Percentiles rank a stretch among this genome's conserved stretches.
Evolutionary conservation across 768 basidiomycete genomes (phyloP).

Genomic region (Termitomyces eurrhizus): DNA sequence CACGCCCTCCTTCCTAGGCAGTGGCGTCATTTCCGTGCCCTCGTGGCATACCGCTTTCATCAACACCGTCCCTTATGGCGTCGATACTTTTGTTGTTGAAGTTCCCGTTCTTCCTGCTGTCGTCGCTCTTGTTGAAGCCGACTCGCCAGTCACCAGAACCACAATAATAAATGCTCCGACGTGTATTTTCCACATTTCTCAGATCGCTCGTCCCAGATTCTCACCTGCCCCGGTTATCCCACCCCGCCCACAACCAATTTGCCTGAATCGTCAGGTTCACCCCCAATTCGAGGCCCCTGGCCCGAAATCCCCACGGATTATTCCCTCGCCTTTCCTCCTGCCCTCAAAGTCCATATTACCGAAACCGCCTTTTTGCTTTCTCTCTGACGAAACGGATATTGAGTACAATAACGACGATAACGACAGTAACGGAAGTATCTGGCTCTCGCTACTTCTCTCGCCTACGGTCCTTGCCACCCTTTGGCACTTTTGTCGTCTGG

Average conservation of each 20-base stretch:
- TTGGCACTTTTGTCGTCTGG: constrained; percentile 3
- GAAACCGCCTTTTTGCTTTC: background rate
- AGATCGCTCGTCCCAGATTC: constrained; percentile 2
- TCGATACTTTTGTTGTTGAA: background rate
- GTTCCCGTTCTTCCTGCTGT: background rate
- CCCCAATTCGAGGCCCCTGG: constrained; percentile 10
- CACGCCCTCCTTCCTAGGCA: background rate
- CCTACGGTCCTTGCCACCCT: background rate
- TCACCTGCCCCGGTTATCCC: constrained; percentile 1
- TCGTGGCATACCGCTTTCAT: background rate
- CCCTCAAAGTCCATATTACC: background rate
- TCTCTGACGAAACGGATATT: background rate
- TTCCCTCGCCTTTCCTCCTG: background rate
- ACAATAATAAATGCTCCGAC: background rate
- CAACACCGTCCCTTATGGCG: background rate
- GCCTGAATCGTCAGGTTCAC: constrained; percentile 3
- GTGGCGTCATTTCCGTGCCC: background rate
- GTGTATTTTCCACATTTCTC: constrained; percentile 1
- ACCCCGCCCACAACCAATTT: constrained; percentile 1
- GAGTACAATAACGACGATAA: background rate
- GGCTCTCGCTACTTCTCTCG: background rate
- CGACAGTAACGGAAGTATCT: background rate
- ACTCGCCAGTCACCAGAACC: background rate
- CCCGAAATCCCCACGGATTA: background rate
- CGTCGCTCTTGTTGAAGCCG: background rate